Evolutionary conservation across 257 asterid genomes (phyloP), one percentile per base, ranked within the genome.

Genomic region (Nicotiana tomentosiformis): DNA sequence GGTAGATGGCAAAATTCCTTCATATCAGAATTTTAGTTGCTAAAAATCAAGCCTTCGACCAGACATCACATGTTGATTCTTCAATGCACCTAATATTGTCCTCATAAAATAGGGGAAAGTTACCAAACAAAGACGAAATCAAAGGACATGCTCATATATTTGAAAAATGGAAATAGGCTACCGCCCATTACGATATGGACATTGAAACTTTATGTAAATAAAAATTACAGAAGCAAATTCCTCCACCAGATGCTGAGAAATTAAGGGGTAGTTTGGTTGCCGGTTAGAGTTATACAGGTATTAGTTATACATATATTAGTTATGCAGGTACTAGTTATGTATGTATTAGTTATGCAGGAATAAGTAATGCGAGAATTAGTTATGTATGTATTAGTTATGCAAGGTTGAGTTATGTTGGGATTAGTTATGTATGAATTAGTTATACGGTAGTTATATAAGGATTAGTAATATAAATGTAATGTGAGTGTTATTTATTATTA

Each of bases 81-180:
- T 72, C 78, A 46, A 72, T 72, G 56, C 60, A 20, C 4, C 61
- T 6, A 14, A 72, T 49, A 72, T 12, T 23, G 37, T 46, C 60
- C 29, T 4, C 1, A 20, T 11, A 72, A 49, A 23, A 12, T 6
- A 23, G 61, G 23, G 79, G 39, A 49, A 74, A 49, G 1, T 72
- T 49, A 49, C 79, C 78, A 74, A 72, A 46, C 79, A 46, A 23
- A 74, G 79, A 72, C 61, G 23, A 72, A 72, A 23, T 72, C 61
- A 72, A 20, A 23, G 2, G 79, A 49, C 62, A 49, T 4, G 39
- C 15, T 72, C 79, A 46, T 57, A 46, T 9, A 43, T 14, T 72
- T 30, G 23, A 46, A 46, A 49, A 72, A 23, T 43, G 79, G 23
- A 72, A 72, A 46, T 72, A 60, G 39, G 46, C 20, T 3, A 70